Conservation (phyloP, 345 rosid species). For the Eucalyptus erythrocorys region DNA sequence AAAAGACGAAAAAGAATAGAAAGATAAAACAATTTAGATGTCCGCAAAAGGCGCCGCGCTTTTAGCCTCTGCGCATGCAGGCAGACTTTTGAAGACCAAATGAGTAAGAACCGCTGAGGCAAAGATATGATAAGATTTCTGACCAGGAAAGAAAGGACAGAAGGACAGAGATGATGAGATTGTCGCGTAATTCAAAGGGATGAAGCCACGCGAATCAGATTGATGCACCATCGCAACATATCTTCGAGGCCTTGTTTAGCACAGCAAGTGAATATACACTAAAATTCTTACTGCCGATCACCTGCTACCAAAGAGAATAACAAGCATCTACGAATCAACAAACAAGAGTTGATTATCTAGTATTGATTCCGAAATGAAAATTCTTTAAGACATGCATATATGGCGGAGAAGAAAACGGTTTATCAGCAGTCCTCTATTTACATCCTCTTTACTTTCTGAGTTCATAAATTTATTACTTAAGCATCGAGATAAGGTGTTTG, state of each 20-base stretch:
- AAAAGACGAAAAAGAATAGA: neutral
- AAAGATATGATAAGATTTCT: neutral
- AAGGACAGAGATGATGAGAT: neutral
- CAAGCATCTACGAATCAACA: neutral
- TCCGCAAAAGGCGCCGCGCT: neutral
- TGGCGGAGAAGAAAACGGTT: neutral
- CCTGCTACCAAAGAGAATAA: neutral
- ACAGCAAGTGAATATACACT: neutral
- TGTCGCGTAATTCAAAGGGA: neutral
- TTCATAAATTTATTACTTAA: neutral
- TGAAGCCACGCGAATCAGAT: neutral
- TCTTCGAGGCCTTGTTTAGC: neutral
- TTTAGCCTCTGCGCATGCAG: neutral
- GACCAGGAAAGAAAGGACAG: neutral
- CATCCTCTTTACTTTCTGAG: neutral
- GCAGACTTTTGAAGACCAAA: neutral
- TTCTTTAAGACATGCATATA: neutral
- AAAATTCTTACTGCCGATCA: neutral
- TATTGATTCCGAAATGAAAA: neutral
- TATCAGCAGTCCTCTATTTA: neutral
- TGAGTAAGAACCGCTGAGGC: neutral
- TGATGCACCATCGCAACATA: neutral
- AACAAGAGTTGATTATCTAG: too few species aligned
- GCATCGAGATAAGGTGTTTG: neutral
- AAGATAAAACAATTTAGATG: neutral